Percentiles rank a stretch among this genome's conserved stretches.
Conservation (phyloP, 179 eudicot genomes). For the Pouteria campechiana region DNA sequence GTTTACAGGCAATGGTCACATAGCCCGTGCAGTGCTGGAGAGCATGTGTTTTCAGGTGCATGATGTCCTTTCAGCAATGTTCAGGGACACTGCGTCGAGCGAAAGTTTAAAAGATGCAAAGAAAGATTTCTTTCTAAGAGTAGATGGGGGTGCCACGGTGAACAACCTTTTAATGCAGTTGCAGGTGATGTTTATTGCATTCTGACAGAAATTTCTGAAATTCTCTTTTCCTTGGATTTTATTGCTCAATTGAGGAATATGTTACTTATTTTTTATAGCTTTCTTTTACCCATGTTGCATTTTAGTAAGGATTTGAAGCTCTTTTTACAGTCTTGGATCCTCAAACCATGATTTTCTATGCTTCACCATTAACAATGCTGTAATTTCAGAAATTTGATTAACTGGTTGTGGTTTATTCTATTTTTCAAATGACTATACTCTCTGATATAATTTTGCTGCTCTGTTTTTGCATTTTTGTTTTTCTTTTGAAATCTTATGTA, state of each 20-base stretch:
- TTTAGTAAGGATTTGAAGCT: neutral
- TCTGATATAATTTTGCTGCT: no score
- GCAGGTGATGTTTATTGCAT: no score
- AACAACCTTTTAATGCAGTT: constrained; percentile 87
- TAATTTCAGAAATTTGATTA: no score
- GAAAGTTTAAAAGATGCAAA: constrained; percentile 49
- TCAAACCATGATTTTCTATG: neutral
- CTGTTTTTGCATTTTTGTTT: no score
- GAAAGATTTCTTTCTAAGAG: constrained; percentile 80
- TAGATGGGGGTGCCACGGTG: constrained; percentile 93
- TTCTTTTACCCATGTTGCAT: neutral
- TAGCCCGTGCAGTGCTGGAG: constrained; percentile 88
- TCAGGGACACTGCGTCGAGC: constrained; percentile 65
- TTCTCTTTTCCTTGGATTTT: neutral
- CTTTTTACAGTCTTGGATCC: neutral
- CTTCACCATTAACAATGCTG: neutral
- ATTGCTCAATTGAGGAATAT: no score
- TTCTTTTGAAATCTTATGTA: no score
- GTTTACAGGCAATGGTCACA: constrained; percentile 78
- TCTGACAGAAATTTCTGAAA: no score
- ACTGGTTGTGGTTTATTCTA: no score
- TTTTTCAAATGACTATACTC: no score
- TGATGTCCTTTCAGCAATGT: constrained; percentile 96
- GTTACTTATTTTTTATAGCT: neutral
- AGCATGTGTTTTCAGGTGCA: constrained; percentile 97